Conservation (phyloP, 202 grass and related monocot genomes). For the Elaeis oleifera region DNA sequence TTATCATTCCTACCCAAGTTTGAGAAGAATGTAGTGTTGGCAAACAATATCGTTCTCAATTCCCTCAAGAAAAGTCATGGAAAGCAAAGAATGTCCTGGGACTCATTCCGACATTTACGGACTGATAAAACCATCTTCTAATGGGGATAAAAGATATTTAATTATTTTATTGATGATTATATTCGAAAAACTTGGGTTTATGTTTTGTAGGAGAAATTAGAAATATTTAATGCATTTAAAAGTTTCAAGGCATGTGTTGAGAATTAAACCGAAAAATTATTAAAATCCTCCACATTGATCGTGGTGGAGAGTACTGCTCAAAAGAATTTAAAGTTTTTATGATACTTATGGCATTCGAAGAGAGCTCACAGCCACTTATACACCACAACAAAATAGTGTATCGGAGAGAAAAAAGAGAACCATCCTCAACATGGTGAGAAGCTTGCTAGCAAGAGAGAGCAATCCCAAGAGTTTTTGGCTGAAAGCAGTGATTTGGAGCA, state of each 20-base stretch:
- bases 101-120: too few species aligned
- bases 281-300: not conserved
- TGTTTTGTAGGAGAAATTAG: too few species aligned
- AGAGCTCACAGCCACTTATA: not conserved
- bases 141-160: too few species aligned
- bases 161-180: too few species aligned
- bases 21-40: slow-evolving; percentile 9
- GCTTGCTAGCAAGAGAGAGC: too few species aligned
- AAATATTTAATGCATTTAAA: too few species aligned
- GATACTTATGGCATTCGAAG: not conserved
- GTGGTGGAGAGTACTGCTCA: too few species aligned
- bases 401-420: not conserved
- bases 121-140: too few species aligned
- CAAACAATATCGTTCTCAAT: not conserved
- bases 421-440: not conserved
- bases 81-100: too few species aligned
- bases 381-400: not conserved
- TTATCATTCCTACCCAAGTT: not conserved
- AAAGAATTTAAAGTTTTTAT: not conserved
- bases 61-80: not conserved
- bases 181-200: too few species aligned
- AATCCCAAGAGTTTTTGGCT: not conserved
- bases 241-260: not conserved
- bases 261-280: not conserved
- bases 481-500: not conserved